Base-by-base conservation (phyloP, 345 rosid genomes). In the Gossypium rotundifolium region DNA sequence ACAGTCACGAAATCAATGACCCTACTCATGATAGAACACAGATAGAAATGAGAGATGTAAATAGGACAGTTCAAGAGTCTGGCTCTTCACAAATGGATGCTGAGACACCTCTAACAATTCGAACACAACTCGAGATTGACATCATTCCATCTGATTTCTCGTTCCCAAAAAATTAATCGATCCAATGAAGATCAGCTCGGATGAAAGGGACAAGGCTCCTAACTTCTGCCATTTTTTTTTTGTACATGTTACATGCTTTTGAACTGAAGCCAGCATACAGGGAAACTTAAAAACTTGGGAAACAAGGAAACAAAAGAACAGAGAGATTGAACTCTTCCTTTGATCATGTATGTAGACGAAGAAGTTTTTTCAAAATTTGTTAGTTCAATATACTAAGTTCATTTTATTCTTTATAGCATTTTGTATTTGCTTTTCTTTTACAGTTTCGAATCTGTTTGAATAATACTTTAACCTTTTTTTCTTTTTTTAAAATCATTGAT, bases 101-200 rank as follows among this genome's bases (percentile, higher is more conserved):
- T 20, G 67, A 70, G 27, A 79, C 84, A 55, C 23, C 60, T 70
- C 65, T 20, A 16, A 48, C 74, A 9, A 3, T 67, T 27, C 70
- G 69, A 9, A 62, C 77, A 17, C 82, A 75, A 33, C 85, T 79
- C 25, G 84, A 74, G 51, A 80, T 82, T 11, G 73, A 75, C 57
- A 71, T 76, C 38, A 59, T 61, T 72, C n/a, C 23, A 42, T 77
- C 54, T 11, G 83, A 80, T 60, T 87, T 85, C 65, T 82, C 87
- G 0, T 85, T 87, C 10, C 67, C 42, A 20, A 80, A 33, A 54
- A 72, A 81, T 27, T 70, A 46, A 70, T 17, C 11, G 7, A 29
- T 11, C 5, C 17, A 27, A 67, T 25, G 10, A 51, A 40, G 63
- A 17, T 69, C 14, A 49, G 12, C 14, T 8, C 9, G 7, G 40